Evolutionary conservation across 2,329 filamentous ascomycete genomes (phyloP).

Genomic region (Diaporthe aspalathi): DNA sequence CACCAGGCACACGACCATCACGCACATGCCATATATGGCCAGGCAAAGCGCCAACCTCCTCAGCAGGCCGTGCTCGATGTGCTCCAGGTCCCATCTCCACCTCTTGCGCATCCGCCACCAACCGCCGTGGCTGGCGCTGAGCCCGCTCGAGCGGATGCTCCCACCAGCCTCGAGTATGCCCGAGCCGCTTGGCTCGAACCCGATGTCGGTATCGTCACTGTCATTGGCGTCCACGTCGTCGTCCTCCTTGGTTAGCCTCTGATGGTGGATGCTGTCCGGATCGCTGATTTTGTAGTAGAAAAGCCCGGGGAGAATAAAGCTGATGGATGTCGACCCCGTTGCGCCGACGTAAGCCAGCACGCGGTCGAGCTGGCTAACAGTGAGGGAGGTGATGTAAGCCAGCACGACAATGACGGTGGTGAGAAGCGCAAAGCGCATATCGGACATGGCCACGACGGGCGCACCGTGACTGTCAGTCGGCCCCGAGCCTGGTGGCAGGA

Average conservation of each 20-base stretch:
- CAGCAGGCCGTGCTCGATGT: slow-evolving; percentile 73
- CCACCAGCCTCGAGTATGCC: slow-evolving; percentile 58
- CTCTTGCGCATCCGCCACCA: slow-evolving; percentile 65
- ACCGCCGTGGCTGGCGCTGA: slow-evolving; percentile 50
- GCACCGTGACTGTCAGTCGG: slow-evolving; percentile 62
- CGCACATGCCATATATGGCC: slow-evolving; percentile 83
- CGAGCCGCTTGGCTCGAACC: slow-evolving; percentile 46
- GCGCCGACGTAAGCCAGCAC: slow-evolving; percentile 96
- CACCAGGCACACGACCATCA: slow-evolving; percentile 89
- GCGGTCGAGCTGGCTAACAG: slow-evolving; percentile 87
- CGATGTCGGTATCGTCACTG: slow-evolving; percentile 63
- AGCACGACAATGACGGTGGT: slow-evolving; percentile 87
- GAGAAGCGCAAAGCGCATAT: slow-evolving; percentile 87
- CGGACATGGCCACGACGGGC: slow-evolving; percentile 76
- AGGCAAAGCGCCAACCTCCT: slow-evolving; percentile 80
- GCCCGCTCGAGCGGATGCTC: slow-evolving; percentile 56
- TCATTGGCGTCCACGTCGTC: slow-evolving; percentile 74
- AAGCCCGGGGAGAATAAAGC: slow-evolving; percentile 93
- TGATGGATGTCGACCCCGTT: slow-evolving; percentile 94
- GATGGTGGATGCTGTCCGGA: slow-evolving; percentile 87
- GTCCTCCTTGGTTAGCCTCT: slow-evolving; percentile 88
- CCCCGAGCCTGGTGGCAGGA: slow-evolving; percentile 52
- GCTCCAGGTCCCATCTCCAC: slow-evolving; percentile 70
- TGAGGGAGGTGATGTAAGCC: slow-evolving; percentile 90
- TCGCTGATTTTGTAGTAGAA: slow-evolving; percentile 99